These are phyloP conservation scores for Hyparrhenia diplandra DNA, from an alignment of 176 grass and related monocot species.

Conservation along the genomic window DNA sequence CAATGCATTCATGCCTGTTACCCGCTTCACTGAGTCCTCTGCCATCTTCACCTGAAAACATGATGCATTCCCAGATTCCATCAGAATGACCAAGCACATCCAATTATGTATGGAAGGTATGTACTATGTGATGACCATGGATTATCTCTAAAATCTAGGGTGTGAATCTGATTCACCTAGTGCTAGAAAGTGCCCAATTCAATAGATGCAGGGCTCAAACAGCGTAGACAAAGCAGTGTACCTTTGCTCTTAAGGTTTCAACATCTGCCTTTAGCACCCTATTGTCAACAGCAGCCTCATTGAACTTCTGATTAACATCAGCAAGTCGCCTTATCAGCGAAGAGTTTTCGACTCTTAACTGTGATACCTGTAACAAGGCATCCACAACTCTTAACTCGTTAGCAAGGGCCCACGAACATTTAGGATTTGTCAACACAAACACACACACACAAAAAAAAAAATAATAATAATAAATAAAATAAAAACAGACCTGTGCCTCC, in stretches of 20 bases:
- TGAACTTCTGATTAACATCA: slow-evolving; percentile 85
- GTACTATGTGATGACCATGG: background rate
- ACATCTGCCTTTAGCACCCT: slow-evolving; percentile 80
- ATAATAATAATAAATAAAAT: no score
- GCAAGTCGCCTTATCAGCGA: slow-evolving; percentile 66
- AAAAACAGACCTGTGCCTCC: slow-evolving; percentile 84
- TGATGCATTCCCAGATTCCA: background rate
- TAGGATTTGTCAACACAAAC: background rate
- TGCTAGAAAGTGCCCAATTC: background rate
- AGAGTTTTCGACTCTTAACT: slow-evolving; percentile 80
- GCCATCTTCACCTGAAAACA: slow-evolving; percentile 84
- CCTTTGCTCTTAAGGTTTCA: slow-evolving; percentile 74
- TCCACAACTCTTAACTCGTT: background rate
- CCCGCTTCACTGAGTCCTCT: slow-evolving; percentile 76
- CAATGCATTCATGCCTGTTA: slow-evolving; percentile 48
- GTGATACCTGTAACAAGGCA: slow-evolving; percentile 48
- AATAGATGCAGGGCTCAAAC: background rate
- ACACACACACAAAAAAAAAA: no score
- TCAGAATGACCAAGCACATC: background rate
- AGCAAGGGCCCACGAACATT: background rate
- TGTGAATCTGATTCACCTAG: background rate
- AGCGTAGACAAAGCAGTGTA: slow-evolving; percentile 4
- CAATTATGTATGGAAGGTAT: background rate
- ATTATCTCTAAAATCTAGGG: background rate
- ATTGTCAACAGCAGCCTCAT: slow-evolving; percentile 71